Base-by-base conservation (phyloP, 108 stramenopile species). In the Fistulifera pelliculosa region DNA sequence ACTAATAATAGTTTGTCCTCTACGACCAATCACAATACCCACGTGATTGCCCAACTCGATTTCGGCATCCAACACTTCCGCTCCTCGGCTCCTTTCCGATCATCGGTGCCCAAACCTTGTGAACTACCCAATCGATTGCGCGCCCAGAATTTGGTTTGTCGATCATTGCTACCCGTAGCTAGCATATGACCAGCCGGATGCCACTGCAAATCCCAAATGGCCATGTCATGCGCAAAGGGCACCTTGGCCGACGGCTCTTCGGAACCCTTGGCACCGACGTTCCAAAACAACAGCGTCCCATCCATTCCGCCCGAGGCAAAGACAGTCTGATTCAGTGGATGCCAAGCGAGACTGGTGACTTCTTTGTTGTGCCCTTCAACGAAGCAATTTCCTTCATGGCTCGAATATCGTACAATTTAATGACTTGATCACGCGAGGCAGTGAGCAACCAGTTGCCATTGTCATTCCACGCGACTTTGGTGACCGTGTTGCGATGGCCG, bases 121-220 rank as follows among this genome's bases (percentile, higher is more conserved):
- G 75, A 71, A 50, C 70, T 77, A 15, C 96, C 94, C 6, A 85
- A 75, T 38, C 94, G 85, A 68, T 87, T 90, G 16, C 96, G 77
- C 13, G 81, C 74, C 94, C 95, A 98, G 65, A 96, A 94, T 68
- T 96, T 96, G 45, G 84, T 83, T 53, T 85, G 90, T 40, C 89
- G 71, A 70, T 98, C 96, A 67, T 95, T 91, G 44, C 74, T 71
- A 17, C 83, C 95, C 11, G 90, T 90, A 0, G 94, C 94, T 23
- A 98, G 59, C 58, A 90, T 67, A 61, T 95, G 93, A 7, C 97
- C 97, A 6, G 85, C 78, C 2, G 97, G 97, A 71, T 95, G 94
- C 95, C 95, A 98, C 61, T 83, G 82, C 74, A 96, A 65, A 69
- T 91, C 90, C 94, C 94, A 95, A 58, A 98, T 87, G 21, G 97